Evolutionary conservation across 768 basidiomycete genomes (phyloP), one percentile per base, ranked within the genome.

Genomic region (Termitomyces heimii): DNA sequence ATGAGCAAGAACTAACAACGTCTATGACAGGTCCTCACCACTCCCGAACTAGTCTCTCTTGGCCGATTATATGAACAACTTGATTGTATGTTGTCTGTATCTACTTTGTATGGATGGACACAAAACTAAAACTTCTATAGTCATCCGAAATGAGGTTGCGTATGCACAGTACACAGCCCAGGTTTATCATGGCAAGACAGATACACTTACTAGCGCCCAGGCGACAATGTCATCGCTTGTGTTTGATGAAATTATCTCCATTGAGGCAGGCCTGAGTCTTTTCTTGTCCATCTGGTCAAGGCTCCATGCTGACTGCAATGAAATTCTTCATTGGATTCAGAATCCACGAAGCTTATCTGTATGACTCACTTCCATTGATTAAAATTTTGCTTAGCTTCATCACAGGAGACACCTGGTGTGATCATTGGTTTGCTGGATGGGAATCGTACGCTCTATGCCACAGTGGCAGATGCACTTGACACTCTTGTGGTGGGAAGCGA

Each of bases 121-220:
- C 8, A 7, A 29, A 37, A 37, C 56, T 48, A 8, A 50, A 35
- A 44, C 53, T 58, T 49, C 50, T 63, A 28, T 52, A 81, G 80
- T 69, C 50, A 75, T 73, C 55, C 72, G 73, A 55, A 78, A 73
- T 56, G 77, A 78, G 61, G 69, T 80, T 16, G 75, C 76, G 9
- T 77, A 81, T 63, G 76, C 76, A 4, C 75, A 79, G 44, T 80
- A 82, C 59, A 66, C 73, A 43, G 65, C 75, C n/a, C 76, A 82
- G 67, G 65, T 80, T 48, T 72, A 72, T 57, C 74, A 76, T 42
- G 67, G 69, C 28, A 73, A 73, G 54, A 73, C 71, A 39, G 75
- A 79, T 61, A 69, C 67, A 13, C 54, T 79, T 29, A 68, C 74
- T 9, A 69, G 66, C 44, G 65, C 72, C 20, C 76, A 78, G 53